Base-by-base conservation (phyloP, 257 asterid species). In the Primulina huaijiensis region DNA sequence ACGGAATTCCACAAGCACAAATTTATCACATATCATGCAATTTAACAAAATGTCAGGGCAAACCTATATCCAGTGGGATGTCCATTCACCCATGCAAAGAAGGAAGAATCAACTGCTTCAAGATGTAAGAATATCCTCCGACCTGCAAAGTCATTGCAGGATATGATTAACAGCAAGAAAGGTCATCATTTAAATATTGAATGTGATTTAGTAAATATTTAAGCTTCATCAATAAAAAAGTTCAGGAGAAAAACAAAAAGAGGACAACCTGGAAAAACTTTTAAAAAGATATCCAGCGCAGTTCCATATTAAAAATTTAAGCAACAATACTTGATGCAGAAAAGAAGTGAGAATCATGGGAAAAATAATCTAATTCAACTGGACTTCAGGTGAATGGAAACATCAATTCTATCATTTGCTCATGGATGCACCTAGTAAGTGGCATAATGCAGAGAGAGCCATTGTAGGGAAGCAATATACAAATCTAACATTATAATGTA, bases 91-190 rank as follows among this genome's bases (percentile, higher is more conserved):
- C 97, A 93, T 27, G 93, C 89, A 72, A 84, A 86, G 87, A 86
- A 90, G 58, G 97, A 97, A 53, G 99, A 93, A 83, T 93, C 99
- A 75, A 90, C 99, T 64, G 90, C 99, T 90, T 93, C 99, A 84
- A 93, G 89, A 81, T 93, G 96, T 65, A 93, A 79, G 56, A 93
- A 84, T 75, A 90, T 85, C 86, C 96, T 88, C 67, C 96, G 95
- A 57, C 94, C 99, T 93, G 96, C 77, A 73, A 77, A 61, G 75
- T 65, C 71, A 68, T 76, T 68, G 67, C 27, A 57, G 43, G 37
- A 75, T 61, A 73, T 62, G 68, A 70, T 73, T 37, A 46, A 60
- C 29, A 65, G 27, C 77, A 76, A 64, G 61, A 74, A 21, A 56
- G 21, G 67, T 17, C 34, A 29, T 20, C 38, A 62, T 43, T 43